Evolutionary conservation across 176 grass and related monocot species (phyloP), one percentile per base, ranked within the genome.

Genomic region (Avena insularis): DNA sequence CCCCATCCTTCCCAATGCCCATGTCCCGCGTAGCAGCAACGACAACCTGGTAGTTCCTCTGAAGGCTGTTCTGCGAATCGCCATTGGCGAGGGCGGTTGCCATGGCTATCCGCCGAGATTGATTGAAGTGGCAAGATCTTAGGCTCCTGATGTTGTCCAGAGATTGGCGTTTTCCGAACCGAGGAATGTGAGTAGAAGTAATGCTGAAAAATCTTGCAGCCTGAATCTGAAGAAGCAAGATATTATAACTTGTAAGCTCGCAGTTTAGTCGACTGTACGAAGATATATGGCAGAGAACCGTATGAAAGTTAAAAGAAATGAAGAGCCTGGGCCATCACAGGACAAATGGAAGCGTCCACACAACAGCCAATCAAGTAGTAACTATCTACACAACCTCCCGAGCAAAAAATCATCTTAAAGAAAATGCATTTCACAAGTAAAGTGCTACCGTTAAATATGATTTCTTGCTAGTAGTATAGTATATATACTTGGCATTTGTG

Each of bases 1-100:
- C 63, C 6, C 91, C 93, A 67, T 93, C 91, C 85, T 95, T 98
- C 12, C 93, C 95, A 31, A 98, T 98, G 83, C 93, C 93, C 93
- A 98, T 80, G 50, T 93, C 91, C 63, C 54, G 91, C 46, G 95
- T 95, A 27, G 93, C 95, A 56, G 95, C 95, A 38, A 95, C 93
- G 13, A 95, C 80, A 8, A 98, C 89, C 56, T 98, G 91, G 82
- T 91, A 98, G 65, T 84, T 91, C 50, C 95, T 91, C 82, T 73
- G 65, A 82, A 70, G 14, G 29, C 14, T 1, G 29, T 35, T 4
- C 13, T 55, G 83, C 49, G 71, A 74, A 85, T 79, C 79, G 20
- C 87, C 85, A 87, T 85, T 93, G 33, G 61, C 64, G 13, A 67
- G 29, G 16, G 64, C 64, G 56, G 36, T 63, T 49, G 10, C 8